Base-by-base conservation (phyloP, 805 yeast genomes). In the Ogataea parapolymorpha region DNA sequence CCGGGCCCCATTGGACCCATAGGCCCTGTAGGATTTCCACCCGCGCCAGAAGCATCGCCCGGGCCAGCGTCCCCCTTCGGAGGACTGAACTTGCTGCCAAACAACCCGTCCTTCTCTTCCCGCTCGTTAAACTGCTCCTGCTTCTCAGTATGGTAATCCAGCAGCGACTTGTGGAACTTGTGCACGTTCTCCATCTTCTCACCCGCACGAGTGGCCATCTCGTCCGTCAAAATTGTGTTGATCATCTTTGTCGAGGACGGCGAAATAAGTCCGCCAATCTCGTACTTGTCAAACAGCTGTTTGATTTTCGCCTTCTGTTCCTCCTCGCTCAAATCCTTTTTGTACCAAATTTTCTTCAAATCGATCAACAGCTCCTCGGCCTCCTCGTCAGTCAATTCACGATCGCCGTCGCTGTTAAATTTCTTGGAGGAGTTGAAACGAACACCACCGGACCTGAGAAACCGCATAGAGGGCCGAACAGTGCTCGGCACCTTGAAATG, bases 251-350 rank as follows among this genome's bases (percentile, higher is more conserved):
- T 47, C 11, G 63, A 58, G 14, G 56, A 49, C 3, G 59, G 58
- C 5, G 62, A 55, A 20, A 56, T 54, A 36, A 61, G 32, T 5
- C 63, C 66, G n/a, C 63, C 63, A 39, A 62, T 59, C 38, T 59
- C 46, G 35, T 55, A 59, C 30, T 55, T 50, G 15, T 54, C 53
- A 31, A 61, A 53, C 26, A 62, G 36, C 30, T 39, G 37, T 20
- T 40, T 51, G 16, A 53, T 33, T 34, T 44, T 41, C n/a, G 32
- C 17, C 15, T 37, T 34, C 9, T 36, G 25, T 15, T 50, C 53
- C 5, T 44, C 42, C 24, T 55, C 56, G 18, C 48, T 41, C 16
- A 54, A 32, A 6, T 48, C 41, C 12, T 42, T 39, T 40, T 60
- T 52, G 23, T 36, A 31, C 65, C 63, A 59, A 15, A 62, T 45